These are phyloP conservation scores for Cladochytrium replicatum DNA, from an alignment of 192 early-diverging fungal species.

Conservation along the genomic window DNA sequence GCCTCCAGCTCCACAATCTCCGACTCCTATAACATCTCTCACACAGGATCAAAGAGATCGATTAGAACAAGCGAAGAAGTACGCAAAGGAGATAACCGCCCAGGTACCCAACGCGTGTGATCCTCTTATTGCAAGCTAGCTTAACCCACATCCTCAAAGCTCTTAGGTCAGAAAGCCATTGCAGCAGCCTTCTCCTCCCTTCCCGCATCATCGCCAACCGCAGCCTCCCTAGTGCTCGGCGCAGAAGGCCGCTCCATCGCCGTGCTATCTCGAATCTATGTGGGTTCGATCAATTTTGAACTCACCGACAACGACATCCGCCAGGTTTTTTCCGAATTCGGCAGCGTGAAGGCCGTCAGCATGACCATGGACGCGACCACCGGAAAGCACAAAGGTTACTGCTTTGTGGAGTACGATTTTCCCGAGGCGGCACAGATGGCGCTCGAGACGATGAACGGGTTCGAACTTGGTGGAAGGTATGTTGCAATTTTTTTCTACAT, in stretches of 20 bases:
- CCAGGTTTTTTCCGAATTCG: conserved; percentile 68
- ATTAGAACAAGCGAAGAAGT: conserved; percentile 25
- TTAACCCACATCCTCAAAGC: conserved; percentile 5
- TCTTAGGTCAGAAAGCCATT: conserved; percentile 5
- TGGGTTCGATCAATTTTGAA: conserved; percentile 80
- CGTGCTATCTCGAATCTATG: conserved; percentile 54
- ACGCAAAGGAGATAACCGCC: conserved; percentile 20
- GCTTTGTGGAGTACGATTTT: conserved; percentile 82
- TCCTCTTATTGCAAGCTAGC: neutral
- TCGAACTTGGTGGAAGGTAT: conserved; percentile 68
- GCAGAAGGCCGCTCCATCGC: conserved; percentile 15
- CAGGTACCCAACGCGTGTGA: conserved; percentile 10
- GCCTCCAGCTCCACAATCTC: no score
- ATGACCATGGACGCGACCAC: conserved; percentile 68
- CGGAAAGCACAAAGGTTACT: conserved; percentile 79
- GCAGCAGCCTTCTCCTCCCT: neutral
- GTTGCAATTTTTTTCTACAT: conserved; percentile 4
- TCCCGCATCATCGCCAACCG: conserved; percentile 4
- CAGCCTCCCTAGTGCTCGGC: conserved; percentile 8
- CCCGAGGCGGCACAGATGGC: conserved; percentile 79
- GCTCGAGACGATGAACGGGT: conserved; percentile 68
- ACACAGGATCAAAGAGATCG: conserved; percentile 11
- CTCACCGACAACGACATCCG: conserved; percentile 71
- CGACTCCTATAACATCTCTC: no score
- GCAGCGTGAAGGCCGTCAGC: conserved; percentile 61